Evolutionary conservation across 2,329 filamentous ascomycete species (phyloP), one percentile per base, ranked within the genome.

Genomic region (Penicillium sclerotigenum): DNA sequence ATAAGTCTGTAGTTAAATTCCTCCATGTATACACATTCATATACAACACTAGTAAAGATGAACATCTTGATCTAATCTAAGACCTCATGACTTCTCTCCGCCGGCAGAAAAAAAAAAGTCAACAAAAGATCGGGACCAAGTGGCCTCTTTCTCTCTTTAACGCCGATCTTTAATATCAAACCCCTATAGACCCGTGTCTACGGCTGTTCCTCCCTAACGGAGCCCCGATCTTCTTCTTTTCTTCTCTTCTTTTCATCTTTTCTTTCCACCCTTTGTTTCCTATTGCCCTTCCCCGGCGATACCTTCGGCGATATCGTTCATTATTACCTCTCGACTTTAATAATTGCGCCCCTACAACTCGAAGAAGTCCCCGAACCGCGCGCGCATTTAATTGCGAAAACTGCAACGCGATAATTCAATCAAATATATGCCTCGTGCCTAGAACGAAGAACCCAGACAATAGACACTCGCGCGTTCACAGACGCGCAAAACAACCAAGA

Each of bases 401-500:
- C 5, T 20, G 14, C 20, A 37, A 28, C 52, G 4, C 52, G 40
- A 31, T 26, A 38, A 26, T 26, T 16, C 11, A 13, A 42, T 26
- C 13, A 16, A 52, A 29, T 52, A 55, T 45, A 57, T 52, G 51
- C 41, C 29, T 38, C 37, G 28, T 45, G 45, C 4, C n/a, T 11
- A 11, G 13, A 45, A 50, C 29, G 38, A 22, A 45, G 38, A 22
- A 52, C n/a, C 34, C 33, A 22, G 18, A 41, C 37, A 43, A 51
- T 41, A 41, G 31, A 52, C 20, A 50, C 28, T 29, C 24, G 33
- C 42, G 37, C 47, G 47, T 49, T 34, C 37, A 48, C 16, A 45
- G 20, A 49, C 56, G 43, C 33, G 48, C 54, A 42, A 41, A 29
- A 43, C 16, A 22, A 49, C 7, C 40, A 18, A 28, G 64, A 80